Evolutionary conservation across 345 rosid genomes (phyloP).

Genomic region (Zanthoxylum bungeanum): DNA sequence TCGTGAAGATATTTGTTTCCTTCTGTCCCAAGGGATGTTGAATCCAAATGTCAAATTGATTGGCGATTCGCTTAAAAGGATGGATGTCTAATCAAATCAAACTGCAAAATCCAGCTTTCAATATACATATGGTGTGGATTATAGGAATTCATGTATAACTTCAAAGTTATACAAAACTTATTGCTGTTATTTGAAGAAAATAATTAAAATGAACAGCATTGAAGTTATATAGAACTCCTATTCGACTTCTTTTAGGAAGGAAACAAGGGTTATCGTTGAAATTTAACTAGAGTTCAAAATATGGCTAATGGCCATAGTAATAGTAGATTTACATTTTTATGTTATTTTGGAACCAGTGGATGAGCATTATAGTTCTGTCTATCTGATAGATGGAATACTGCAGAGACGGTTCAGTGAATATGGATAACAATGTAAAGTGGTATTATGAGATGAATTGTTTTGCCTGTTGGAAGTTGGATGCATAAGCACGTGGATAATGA

Average conservation of each 20-base stretch:
- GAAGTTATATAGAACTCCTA: neutral
- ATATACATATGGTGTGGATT: neutral
- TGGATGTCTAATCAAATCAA: neutral
- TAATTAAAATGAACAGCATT: neutral
- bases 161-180: neutral
- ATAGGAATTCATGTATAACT: neutral
- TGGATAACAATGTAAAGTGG: neutral
- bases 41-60: neutral
- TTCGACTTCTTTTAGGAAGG: neutral
- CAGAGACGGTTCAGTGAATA: neutral
- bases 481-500: neutral
- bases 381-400: neutral
- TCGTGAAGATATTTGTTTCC: neutral
- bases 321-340: neutral
- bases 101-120: neutral
- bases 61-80: neutral
- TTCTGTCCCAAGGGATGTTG: neutral
- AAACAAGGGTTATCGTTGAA: neutral
- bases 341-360: neutral
- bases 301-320: neutral
- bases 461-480: neutral
- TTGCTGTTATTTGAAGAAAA: neutral
- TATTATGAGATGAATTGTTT: neutral
- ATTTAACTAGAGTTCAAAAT: neutral
- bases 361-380: neutral